Percentiles rank a stretch among this genome's conserved stretches.
phyloP scores from a whole-genome alignment of 2,329 filamentous ascomycete species.

The Trichothecium roseum region DNA sequence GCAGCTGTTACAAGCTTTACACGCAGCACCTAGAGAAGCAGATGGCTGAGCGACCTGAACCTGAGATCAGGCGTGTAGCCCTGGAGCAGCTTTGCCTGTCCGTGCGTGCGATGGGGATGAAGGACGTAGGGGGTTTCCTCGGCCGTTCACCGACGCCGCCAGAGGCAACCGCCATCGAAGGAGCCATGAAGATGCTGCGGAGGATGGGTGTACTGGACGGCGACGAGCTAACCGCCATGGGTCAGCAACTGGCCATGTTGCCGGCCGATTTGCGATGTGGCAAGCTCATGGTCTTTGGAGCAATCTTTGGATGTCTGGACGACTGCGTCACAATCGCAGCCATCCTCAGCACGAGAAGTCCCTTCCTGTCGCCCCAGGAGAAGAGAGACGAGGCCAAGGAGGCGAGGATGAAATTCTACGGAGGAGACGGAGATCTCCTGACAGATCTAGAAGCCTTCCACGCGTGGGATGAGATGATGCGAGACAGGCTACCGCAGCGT shows the following conservation, averaged over 20 bases:
- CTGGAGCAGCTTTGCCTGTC: constrained; percentile 90
- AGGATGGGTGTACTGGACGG: constrained; percentile 86
- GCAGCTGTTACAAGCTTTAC: constrained; percentile 91
- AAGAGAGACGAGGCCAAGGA: constrained; percentile 74
- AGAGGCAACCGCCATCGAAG: constrained; percentile 73
- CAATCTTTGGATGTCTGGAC: constrained; percentile 86
- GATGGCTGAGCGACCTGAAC: constrained; percentile 83
- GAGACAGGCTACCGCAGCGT: constrained; percentile 46
- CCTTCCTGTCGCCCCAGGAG: constrained; percentile 76
- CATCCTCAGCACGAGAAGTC: constrained; percentile 80
- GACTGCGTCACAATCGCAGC: constrained; percentile 81
- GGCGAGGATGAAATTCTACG: constrained; percentile 63
- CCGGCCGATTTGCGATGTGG: constrained; percentile 86
- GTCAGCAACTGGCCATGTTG: constrained; percentile 87
- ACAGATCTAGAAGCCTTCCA: constrained; percentile 80
- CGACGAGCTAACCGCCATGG: constrained; percentile 78
- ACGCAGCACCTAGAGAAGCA: constrained; percentile 75
- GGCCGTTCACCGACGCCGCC: constrained; percentile 83
- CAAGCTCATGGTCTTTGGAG: constrained; percentile 91
- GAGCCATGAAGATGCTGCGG: constrained; percentile 66
- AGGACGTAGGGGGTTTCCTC: constrained; percentile 72
- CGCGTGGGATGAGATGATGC: constrained; percentile 62
- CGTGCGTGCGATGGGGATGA: constrained; percentile 88
- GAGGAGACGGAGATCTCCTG: constrained; percentile 75
- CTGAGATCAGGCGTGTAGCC: constrained; percentile 86